Base-by-base conservation (phyloP, 768 basidiomycete genomes). In the Lyophyllum decastes region DNA sequence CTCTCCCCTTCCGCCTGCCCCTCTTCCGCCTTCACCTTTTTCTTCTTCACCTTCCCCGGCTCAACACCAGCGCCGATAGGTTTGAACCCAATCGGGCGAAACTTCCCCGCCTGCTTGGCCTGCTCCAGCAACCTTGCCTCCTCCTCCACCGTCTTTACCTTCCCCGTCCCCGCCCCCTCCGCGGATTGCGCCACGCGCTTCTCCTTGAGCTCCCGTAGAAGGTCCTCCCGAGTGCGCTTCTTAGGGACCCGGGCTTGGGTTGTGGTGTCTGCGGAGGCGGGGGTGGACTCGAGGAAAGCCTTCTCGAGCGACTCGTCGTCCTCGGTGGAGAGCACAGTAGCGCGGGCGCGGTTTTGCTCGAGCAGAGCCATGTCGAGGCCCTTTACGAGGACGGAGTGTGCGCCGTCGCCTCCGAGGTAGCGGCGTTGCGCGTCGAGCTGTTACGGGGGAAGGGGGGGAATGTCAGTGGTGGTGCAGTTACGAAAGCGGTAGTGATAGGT, bases 281-380 rank as follows among this genome's bases (percentile, higher is more conserved):
- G 52, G 11, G 78, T 67, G 9, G 72, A 78, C 59, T 84, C 83
- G 12, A 68, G 63, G 69, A 90, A 91, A 0, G 85, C 89, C 59
- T 85, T 80, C 68, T 98, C 95, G 25, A 95, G 85, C 1, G 84
- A 80, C 12, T 91, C 92, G 59, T 96, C 92, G 62, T 91, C 89
- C 47, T 87, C 87, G 4, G 79, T 76, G 14, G 82, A 76, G n/a
- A 76, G 70, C 2, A 61, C 27, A 1, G 78, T 74, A 1, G 76
- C 77, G 38, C 87, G 85, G 2, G 89, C 88, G 72, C 87, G 94
- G 61, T 90, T 87, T 63, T 93, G 90, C 66, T 93, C 90, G 16
- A 97, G 78, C 7, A 97, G 82, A 0, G 92, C 89, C 62, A 89
- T 81, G 68, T 98, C 95, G 46, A 98, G 85, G 25, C 93, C 93